phyloP scores from a whole-genome alignment of 805 yeast genomes.

The Scheffersomyces ergatensis region DNA sequence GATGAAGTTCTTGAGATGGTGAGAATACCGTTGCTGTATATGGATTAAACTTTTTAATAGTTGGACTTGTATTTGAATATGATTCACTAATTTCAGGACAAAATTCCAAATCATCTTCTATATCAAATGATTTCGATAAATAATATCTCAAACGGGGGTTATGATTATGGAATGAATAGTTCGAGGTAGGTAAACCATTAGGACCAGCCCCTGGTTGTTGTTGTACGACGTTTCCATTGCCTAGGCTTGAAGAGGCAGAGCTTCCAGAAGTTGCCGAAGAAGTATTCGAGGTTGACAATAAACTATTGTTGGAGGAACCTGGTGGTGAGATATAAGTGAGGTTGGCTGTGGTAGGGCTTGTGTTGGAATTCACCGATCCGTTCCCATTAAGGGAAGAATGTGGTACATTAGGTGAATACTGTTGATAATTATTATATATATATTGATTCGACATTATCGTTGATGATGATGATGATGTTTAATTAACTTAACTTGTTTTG shows the following conservation, averaged over 20 bases:
- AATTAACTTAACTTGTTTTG: too few species aligned
- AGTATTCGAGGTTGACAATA: constrained; percentile 3
- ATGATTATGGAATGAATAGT: constrained; percentile 37
- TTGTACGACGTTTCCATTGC: too few species aligned
- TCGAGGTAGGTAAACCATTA: constrained; percentile 10
- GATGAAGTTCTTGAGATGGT: constrained; percentile 41
- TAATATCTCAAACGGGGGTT: constrained; percentile 54
- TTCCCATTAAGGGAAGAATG: constrained; percentile 10
- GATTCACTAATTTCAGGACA: constrained; percentile 56
- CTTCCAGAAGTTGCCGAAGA: background rate
- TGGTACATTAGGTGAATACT: constrained; percentile 28
- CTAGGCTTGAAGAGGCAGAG: background rate
- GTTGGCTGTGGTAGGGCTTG: constrained; percentile 9
- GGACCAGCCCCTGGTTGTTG: background rate
- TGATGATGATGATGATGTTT: too few species aligned
- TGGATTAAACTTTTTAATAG: constrained; percentile 58
- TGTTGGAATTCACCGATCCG: constrained; percentile 2
- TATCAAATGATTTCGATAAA: constrained; percentile 58
- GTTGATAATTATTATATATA: constrained; percentile 30
- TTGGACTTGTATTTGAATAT: constrained; percentile 22
- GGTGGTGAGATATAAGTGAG: constrained; percentile 21
- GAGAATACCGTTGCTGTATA: constrained; percentile 63
- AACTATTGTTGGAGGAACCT: constrained; percentile 13
- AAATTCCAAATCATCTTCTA: constrained; percentile 63
- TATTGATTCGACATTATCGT: constrained; percentile 41